phyloP scores from a whole-genome alignment of 352 stramenopile genomes.

The Phytophthora tubulina region DNA sequence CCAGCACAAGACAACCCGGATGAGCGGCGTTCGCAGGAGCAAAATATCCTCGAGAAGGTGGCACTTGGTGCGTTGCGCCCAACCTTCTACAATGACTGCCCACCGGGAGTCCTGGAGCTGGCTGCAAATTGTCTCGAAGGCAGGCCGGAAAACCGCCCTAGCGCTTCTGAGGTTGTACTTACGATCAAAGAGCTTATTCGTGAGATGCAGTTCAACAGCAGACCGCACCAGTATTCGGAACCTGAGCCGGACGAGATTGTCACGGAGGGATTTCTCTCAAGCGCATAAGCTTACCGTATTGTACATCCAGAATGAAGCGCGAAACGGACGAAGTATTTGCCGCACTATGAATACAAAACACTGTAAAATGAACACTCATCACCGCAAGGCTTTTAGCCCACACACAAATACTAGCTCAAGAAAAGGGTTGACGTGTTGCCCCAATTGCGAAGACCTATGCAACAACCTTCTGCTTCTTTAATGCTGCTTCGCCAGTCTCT shows the following conservation, averaged over 20 bases:
- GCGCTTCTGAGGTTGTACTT: conserved; percentile 49
- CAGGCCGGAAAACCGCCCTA: conserved; percentile 53
- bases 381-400: neutral
- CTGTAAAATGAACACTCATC: conserved; percentile 24
- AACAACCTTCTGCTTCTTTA: conserved; percentile 56
- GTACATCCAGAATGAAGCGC: conserved; percentile 9
- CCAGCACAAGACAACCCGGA: conserved; percentile 35
- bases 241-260: conserved; percentile 39
- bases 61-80: conserved; percentile 48
- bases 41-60: conserved; percentile 54
- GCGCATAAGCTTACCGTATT: conserved; percentile 4
- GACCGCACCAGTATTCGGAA: conserved; percentile 9
- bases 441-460: conserved; percentile 14
- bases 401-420: neutral
- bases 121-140: conserved; percentile 58
- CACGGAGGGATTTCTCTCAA: conserved; percentile 43
- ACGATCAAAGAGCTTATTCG: conserved; percentile 50
- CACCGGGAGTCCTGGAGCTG: conserved; percentile 48
- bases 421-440: conserved; percentile 9
- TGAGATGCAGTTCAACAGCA: conserved; percentile 31
- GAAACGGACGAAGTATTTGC: conserved; percentile 18
- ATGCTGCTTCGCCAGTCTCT: conserved; percentile 29
- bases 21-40: conserved; percentile 49
- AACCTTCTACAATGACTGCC: conserved; percentile 66
- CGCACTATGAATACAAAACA: conserved; percentile 32